phyloP scores from a whole-genome alignment of 495 filamentous ascomycete genomes.

The Trypethelium eluteriae region DNA sequence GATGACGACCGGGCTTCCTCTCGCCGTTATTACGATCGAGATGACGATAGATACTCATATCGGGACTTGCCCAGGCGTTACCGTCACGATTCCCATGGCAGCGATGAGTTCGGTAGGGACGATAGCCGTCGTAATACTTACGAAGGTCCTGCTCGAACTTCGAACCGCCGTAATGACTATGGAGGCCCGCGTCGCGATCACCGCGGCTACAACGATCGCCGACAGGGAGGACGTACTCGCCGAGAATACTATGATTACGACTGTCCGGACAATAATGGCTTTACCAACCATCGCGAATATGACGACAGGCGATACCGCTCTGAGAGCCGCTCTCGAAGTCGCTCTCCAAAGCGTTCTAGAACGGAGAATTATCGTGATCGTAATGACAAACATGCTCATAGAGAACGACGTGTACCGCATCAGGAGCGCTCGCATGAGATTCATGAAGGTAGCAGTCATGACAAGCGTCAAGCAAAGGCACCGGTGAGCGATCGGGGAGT shows the following conservation, averaged over 20 bases:
- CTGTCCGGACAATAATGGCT: slow-evolving; percentile 28
- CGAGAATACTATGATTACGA: slow-evolving; percentile 48
- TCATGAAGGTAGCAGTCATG: neutral
- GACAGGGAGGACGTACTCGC: slow-evolving; percentile 43
- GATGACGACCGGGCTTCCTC: slow-evolving; percentile 9
- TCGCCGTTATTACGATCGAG: slow-evolving; percentile 12
- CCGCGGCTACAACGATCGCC: slow-evolving; percentile 56
- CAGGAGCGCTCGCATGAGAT: neutral
- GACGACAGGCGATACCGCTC: slow-evolving; percentile 3
- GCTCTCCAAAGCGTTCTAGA: neutral
- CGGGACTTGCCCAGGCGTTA: neutral
- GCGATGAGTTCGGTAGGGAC: slow-evolving; percentile 24
- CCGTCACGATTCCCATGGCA: slow-evolving; percentile 22
- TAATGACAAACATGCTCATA: neutral
- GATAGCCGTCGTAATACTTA: slow-evolving; percentile 30
- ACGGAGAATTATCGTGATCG: neutral
- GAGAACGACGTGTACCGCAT: neutral
- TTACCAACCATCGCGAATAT: slow-evolving; percentile 28
- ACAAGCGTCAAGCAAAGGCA: neutral
- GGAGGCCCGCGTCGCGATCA: slow-evolving; percentile 52
- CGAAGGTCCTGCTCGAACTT: slow-evolving; percentile 22
- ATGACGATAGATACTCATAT: slow-evolving; percentile 36
- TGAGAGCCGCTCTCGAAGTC: slow-evolving; percentile 1
- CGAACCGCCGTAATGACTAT: slow-evolving; percentile 30
- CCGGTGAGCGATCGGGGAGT: slow-evolving; percentile 4